phyloP scores from a whole-genome alignment of 164 flowering plant species.

The Stephania yunnanensis region DNA sequence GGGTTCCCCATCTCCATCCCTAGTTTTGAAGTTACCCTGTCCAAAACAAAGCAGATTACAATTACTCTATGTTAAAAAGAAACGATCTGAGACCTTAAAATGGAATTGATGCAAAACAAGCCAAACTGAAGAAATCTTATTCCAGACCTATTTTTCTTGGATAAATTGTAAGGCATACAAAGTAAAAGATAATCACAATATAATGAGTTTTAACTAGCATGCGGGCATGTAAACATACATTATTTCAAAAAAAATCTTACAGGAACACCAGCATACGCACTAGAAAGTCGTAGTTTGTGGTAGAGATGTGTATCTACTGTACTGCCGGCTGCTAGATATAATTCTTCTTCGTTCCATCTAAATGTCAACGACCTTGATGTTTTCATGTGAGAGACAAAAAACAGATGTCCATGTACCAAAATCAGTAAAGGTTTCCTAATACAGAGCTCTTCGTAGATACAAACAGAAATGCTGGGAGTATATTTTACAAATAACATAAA shows the following conservation, averaged over 20 bases:
- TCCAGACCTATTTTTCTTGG: not conserved
- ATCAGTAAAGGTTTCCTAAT: slow-evolving; percentile 1
- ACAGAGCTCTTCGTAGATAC: slow-evolving; percentile 1
- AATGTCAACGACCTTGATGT: slow-evolving; percentile 22
- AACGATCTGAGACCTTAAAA: not conserved
- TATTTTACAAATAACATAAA: slow-evolving; percentile 4
- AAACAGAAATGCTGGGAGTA: not conserved
- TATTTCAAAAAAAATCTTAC: slow-evolving; percentile 30
- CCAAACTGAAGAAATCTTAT: not conserved
- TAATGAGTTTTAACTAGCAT: not conserved
- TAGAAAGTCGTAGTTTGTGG: slow-evolving; percentile 45
- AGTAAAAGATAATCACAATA: not conserved
- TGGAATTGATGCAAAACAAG: not conserved
- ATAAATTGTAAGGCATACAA: too few species aligned
- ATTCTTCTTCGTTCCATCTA: slow-evolving; percentile 63
- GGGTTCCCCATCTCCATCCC: slow-evolving; percentile 73
- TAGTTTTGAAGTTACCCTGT: slow-evolving; percentile 33
- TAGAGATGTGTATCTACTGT: slow-evolving; percentile 34
- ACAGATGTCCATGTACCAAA: not conserved
- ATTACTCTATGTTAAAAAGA: too few species aligned
- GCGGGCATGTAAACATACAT: too few species aligned
- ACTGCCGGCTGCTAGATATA: slow-evolving; percentile 58
- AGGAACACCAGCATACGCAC: slow-evolving; percentile 69
- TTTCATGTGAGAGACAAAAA: slow-evolving; percentile 13
- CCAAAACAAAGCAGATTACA: not conserved